A percentile compares a stretch with the other conserved stretches of the same genome.
Conservation (phyloP, 1,284 basidiomycete genomes). For the Naganishia albida region DNA sequence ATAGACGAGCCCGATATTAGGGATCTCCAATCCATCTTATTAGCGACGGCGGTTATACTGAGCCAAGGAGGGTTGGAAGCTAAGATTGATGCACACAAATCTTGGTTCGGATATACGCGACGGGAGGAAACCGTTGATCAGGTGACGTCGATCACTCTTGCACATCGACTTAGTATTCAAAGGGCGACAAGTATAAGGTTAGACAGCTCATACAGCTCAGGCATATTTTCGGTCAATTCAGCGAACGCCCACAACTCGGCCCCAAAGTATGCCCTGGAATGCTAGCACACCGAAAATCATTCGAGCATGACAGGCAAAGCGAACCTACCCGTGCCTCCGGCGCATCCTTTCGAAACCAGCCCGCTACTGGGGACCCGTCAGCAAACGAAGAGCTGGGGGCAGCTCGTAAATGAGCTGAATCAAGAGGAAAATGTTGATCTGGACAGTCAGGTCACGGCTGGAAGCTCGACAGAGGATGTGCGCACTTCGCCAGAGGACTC, state of each 20-base stretch:
- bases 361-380: slow-evolving; percentile 18
- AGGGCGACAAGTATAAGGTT: too few relatives aligned
- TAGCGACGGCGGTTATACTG: not conserved
- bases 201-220: too few relatives aligned
- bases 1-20: not conserved
- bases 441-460: not conserved
- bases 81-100: too few relatives aligned
- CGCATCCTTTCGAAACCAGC: slow-evolving; percentile 24
- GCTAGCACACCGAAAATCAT: not conserved
- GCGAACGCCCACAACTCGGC: not conserved
- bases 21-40: not conserved
- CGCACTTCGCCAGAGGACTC: not conserved
- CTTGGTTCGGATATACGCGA: too few relatives aligned
- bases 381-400: slow-evolving; percentile 14
- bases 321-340: not conserved
- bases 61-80: too few relatives aligned
- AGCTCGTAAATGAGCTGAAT: slow-evolving; percentile 5
- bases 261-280: not conserved
- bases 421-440: not conserved
- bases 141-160: too few relatives aligned
- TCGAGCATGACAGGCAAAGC: slow-evolving; percentile 6
- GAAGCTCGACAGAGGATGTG: not conserved
- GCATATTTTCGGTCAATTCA: too few relatives aligned
- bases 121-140: too few relatives aligned
- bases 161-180: too few relatives aligned